Conservation (phyloP, 805 yeast genomes). For the Yamadazyma sp. region DNA sequence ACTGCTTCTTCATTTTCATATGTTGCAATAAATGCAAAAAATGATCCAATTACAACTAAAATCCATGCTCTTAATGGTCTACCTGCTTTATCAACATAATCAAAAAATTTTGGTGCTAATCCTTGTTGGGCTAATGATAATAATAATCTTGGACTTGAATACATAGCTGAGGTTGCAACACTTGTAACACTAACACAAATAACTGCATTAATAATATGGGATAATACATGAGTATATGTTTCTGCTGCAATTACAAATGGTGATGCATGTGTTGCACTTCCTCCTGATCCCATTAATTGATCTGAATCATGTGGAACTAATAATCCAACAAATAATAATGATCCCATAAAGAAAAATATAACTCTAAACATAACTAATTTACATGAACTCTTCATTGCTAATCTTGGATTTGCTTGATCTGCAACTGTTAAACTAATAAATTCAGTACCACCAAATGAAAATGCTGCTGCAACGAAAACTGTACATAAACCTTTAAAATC, state of each 20-base stretch:
- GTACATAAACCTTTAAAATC: constrained; percentile 39
- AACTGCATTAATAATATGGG: constrained; percentile 41
- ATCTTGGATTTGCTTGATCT: constrained; percentile 37
- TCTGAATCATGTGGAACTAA: constrained; percentile 35
- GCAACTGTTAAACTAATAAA: constrained; percentile 38
- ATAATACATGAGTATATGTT: constrained; percentile 35
- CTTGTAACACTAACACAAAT: constrained; percentile 41
- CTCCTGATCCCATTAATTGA: constrained; percentile 32
- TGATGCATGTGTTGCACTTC: constrained; percentile 34
- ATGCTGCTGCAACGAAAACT: constrained; percentile 39
- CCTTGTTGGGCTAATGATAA: constrained; percentile 42
- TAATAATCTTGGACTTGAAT: constrained; percentile 41
- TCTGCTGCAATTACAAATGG: constrained; percentile 43
- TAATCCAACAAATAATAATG: constrained; percentile 37
- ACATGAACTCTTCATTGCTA: constrained; percentile 40
- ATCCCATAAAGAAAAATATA: constrained; percentile 36
- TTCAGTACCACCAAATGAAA: constrained; percentile 40
- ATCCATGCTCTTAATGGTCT: constrained; percentile 39
- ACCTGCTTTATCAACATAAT: constrained; percentile 39
- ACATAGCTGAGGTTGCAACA: constrained; percentile 41
- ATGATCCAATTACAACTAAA: constrained; percentile 31
- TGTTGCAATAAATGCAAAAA: constrained; percentile 41
- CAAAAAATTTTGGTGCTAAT: constrained; percentile 37
- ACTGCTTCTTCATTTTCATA: constrained; percentile 37
- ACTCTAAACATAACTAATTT: constrained; percentile 39